Evolutionary conservation across 306 rosid genomes (phyloP).

Genomic region (Vigna nakashimae): DNA sequence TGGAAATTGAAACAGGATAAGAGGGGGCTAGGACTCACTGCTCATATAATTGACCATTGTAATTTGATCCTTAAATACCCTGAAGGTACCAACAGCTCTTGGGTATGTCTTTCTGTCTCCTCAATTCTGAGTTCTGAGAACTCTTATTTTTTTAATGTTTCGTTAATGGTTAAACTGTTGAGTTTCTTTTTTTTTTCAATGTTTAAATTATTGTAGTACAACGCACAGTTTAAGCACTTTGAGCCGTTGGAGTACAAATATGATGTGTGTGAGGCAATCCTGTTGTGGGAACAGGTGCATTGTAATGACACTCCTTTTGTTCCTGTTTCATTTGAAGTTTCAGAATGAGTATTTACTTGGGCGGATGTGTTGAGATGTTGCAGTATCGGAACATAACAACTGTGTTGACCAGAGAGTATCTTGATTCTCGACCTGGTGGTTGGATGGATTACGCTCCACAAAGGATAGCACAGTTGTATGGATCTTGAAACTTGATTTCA

Average conservation of each 20-base stretch:
- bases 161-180: constrained; percentile 32
- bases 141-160: constrained; percentile 15
- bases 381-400: constrained; percentile 99
- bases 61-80: constrained; percentile 83
- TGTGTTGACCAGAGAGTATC: constrained; percentile 91
- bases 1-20: constrained; percentile 68
- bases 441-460: constrained; percentile 89
- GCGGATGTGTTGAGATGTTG: constrained; percentile 51
- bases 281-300: constrained; percentile 95
- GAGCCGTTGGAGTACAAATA: constrained; percentile 86
- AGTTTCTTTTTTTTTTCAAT: background rate
- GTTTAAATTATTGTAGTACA: constrained; percentile 68
- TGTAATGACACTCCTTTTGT: constrained; percentile 32
- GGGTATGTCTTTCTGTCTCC: constrained; percentile 63
- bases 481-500: constrained; percentile 19
- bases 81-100: constrained; percentile 91
- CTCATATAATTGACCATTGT: constrained; percentile 82
- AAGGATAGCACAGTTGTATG: constrained; percentile 94
- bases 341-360: constrained; percentile 37
- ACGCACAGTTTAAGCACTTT: constrained; percentile 79
- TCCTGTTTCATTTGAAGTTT: constrained; percentile 22
- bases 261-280: constrained; percentile 81
- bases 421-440: constrained; percentile 87
- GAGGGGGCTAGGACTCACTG: constrained; percentile 96
- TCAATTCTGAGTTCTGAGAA: background rate